These are phyloP conservation scores for Dictyostelium purpureum DNA, from an alignment of 78 protist genomes.

Conservation along the genomic window DNA sequence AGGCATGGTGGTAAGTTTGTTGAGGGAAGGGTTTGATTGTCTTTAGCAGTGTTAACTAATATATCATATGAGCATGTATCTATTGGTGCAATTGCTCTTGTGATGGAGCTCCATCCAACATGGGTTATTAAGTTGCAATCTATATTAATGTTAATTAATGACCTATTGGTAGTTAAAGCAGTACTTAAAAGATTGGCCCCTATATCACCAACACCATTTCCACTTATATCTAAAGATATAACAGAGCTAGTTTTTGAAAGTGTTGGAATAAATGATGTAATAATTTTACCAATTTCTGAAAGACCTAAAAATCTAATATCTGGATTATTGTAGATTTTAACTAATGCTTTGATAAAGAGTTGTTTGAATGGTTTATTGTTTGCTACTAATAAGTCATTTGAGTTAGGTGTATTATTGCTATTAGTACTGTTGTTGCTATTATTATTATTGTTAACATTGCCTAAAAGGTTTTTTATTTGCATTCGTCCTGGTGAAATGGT, in stretches of 20 bases:
- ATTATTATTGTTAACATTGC: neutral
- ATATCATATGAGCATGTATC: neutral
- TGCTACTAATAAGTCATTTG: neutral
- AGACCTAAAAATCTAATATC: constrained; percentile 13
- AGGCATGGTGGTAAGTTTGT: neutral
- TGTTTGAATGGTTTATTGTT: constrained; percentile 29
- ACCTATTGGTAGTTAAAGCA: constrained; percentile 2
- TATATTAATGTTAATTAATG: constrained; percentile 16
- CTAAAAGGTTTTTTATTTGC: neutral
- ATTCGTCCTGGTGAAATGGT: neutral
- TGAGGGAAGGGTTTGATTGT: constrained; percentile 15
- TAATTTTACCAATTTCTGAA: constrained; percentile 38
- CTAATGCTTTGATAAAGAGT: constrained; percentile 24
- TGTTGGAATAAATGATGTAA: constrained; percentile 25
- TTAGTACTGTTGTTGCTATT: neutral
- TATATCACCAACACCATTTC: constrained; percentile 44
- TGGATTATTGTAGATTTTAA: constrained; percentile 46
- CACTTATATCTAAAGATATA: constrained; percentile 14
- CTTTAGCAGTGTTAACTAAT: neutral
- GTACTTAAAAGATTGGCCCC: constrained; percentile 29
- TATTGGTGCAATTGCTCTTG: neutral
- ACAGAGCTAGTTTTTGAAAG: constrained; percentile 20
- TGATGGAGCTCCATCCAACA: constrained; percentile 41
- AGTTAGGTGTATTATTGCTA: neutral
- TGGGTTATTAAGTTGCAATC: constrained; percentile 48